Evolutionary conservation across 768 basidiomycete genomes (phyloP), one percentile per base, ranked within the genome.

Genomic region (Serendipita sp.): DNA sequence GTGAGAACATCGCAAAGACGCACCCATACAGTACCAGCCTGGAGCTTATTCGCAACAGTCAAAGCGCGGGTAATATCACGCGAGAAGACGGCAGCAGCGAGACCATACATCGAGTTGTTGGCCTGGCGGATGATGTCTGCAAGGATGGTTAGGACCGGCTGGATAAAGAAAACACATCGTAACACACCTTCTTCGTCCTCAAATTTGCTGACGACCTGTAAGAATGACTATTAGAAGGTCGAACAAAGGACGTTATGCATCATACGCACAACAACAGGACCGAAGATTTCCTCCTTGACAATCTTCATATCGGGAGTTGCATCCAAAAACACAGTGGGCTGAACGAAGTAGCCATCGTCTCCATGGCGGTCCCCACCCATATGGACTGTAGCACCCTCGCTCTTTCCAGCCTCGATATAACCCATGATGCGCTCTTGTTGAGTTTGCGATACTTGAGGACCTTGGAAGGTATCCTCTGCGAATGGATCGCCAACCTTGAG

Each of bases 71-170:
- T 83, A 76, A 95, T 74, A 74, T 68, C 73, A 88, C 89, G 88
- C 44, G 84, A 93, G 75, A 94, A 91, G 60, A 97, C 77, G 7
- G 89, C 95, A 13, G 93, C 91, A 7, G 91, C 93, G 41, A 98
- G 81, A 41, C 95, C 95, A 73, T 95, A 97, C 58, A 78, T 81
- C 3, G 92, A 91, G 71, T 88, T 83, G 74, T 97, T 97, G 38
- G 93, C 94, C 15, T 91, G 75, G 46, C 77, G 71, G 68, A 97
- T 83, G 2, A 85, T 92, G 72, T 96, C 91, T 65, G 63, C 36
- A 45, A 46, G 18, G 28, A 23, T 44, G 16, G 11, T 60, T 4
- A 60, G 56, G 16, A 38, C 30, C 18, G 4, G 11, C 8, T n/a
- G 56, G 2, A 11, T 18, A 23, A 18, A 65, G 7, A 60, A 32